A percentile compares a stretch with the other conserved stretches of the same genome.
Conservation (phyloP, 768 basidiomycete genomes). For the Scleroderma bovista region DNA sequence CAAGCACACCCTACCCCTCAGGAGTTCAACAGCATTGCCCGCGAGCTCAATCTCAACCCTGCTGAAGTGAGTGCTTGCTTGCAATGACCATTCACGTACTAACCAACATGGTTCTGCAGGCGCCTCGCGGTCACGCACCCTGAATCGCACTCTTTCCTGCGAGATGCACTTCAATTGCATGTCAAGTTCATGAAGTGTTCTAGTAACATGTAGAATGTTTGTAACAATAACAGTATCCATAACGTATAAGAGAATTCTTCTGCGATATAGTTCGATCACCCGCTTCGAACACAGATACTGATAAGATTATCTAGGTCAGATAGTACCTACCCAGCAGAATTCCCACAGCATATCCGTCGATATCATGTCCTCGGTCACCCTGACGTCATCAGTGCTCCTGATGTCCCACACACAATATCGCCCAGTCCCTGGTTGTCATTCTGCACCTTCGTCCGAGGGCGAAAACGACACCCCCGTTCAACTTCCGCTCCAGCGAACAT, state of each 20-base stretch:
- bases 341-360: no score
- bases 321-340: no score
- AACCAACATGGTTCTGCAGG: no score
- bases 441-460: neutral
- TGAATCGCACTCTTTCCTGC: neutral
- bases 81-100: no score
- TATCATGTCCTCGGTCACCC: no score
- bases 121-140: neutral
- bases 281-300: no score
- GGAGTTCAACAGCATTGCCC: conserved; percentile 48
- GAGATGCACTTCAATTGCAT: neutral
- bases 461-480: neutral
- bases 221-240: no score
- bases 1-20: conserved; percentile 33
- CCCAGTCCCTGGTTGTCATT: neutral
- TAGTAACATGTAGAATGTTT: no score
- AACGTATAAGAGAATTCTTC: no score
- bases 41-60: conserved; percentile 33
- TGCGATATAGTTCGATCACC: no score
- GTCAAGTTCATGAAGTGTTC: no score
- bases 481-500: neutral
- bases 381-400: neutral
- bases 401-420: neutral
- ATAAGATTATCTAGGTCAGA: no score
- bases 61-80: conserved; percentile 1